Base-by-base conservation (phyloP, 1,139 yeast genomes). In the Entelexis paramagnoliae region DNA sequence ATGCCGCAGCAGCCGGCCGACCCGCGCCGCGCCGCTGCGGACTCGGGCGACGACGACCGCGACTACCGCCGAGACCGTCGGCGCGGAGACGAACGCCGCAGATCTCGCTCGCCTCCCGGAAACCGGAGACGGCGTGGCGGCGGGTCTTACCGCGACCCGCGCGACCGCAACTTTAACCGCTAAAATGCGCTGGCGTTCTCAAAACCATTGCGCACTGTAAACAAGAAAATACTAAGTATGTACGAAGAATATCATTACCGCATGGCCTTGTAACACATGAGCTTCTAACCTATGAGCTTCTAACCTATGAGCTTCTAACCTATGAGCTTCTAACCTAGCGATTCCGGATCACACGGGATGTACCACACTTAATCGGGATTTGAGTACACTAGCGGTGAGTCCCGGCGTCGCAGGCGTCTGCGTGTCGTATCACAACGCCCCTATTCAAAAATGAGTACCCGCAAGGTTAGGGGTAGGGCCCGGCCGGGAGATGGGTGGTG, bases 61-160 rank as follows among this genome's bases (percentile, higher is more conserved):
- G 61, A 61, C 42, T 50, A 53, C 11, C 58, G 59, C 42, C 59
- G 62, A 16, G 63, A 63, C 36, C 57, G 62, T 46, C 49, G 63
- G 24, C 58, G 62, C 24, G 45, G 45, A 20, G 62, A 59, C 43
- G 62, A 59, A 30, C 58, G 62, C 13, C 53, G 59, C 16, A 57
- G 62, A 11, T 59, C 62, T 24, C 54, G 62, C 24, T 59, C 62
- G 13, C 62, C 61, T 11, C 55, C 55, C 2, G 32, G 50, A 2
- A 48, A 51, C 16, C 52, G 58, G 20, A 44, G 58, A 10, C 49
- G 58, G 4, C 48, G 59, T 1, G 54, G 55, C 17, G 57, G 54
- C 33, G 58, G 52, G 29, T 54, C 50, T 1, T 46, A 43, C 29
- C 50, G 55, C 24, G 57, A 58, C 19, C 55, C 58, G 13, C 53